phyloP scores from a whole-genome alignment of 495 filamentous ascomycete genomes.

The Podospora tetraspora region DNA sequence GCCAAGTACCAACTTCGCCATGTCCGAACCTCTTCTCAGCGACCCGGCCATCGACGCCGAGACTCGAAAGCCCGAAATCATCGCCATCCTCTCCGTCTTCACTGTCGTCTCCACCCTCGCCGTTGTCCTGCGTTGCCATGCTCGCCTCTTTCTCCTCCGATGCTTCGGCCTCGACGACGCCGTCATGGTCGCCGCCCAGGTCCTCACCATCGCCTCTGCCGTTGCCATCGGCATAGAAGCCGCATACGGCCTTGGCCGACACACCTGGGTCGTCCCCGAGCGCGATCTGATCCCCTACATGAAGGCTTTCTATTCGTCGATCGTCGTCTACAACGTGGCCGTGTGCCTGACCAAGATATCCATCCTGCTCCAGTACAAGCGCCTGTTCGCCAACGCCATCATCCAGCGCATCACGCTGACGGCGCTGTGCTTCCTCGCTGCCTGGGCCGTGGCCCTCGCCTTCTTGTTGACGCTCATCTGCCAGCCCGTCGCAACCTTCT shows the following conservation, averaged over 20 bases:
- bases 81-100: slow-evolving; percentile 9
- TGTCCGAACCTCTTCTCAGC: background rate
- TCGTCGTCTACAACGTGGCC: slow-evolving; percentile 33
- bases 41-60: background rate
- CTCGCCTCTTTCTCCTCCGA: slow-evolving; percentile 7
- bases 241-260: slow-evolving; percentile 31
- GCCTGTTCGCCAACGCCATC: slow-evolving; percentile 30
- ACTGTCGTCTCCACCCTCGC: slow-evolving; percentile 2
- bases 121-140: slow-evolving; percentile 10
- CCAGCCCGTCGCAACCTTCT: slow-evolving; percentile 34
- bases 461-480: slow-evolving; percentile 27
- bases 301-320: slow-evolving; percentile 24
- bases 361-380: slow-evolving; percentile 35
- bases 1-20: background rate
- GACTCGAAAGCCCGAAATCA: slow-evolving; percentile 6
- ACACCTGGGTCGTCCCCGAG: slow-evolving; percentile 24
- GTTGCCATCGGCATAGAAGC: slow-evolving; percentile 23
- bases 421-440: slow-evolving; percentile 29
- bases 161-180: slow-evolving; percentile 13
- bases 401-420: slow-evolving; percentile 26
- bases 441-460: slow-evolving; percentile 30
- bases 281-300: slow-evolving; percentile 19
- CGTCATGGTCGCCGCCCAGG: slow-evolving; percentile 13
- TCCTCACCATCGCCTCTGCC: slow-evolving; percentile 18
- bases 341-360: slow-evolving; percentile 30